Evolutionary conservation across 164 flowering plant genomes (phyloP).

Genomic region (Brasenia schreberi): DNA sequence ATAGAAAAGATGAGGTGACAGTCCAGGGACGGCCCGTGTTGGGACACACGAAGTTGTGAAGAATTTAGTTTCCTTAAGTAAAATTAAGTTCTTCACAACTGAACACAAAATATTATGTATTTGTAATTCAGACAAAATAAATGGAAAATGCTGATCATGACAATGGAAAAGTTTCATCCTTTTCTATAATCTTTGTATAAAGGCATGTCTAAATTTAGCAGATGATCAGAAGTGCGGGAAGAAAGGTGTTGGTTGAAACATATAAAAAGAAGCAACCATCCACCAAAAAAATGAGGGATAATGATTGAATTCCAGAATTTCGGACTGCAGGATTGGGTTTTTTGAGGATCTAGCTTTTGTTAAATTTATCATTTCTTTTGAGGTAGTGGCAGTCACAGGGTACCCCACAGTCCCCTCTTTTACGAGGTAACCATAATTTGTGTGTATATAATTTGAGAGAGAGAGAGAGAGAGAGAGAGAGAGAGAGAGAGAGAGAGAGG

Average conservation of each 20-base stretch:
- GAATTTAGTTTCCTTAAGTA: conserved; percentile 8
- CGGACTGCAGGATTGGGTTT: not conserved
- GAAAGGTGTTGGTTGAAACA: conserved; percentile 6
- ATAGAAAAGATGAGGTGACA: conserved; percentile 5
- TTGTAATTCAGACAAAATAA: not conserved
- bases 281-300: conserved; percentile 11
- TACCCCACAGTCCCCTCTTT: conserved; percentile 26
- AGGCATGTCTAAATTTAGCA: not conserved
- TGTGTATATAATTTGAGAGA: no score
- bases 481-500: not conserved
- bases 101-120: conserved; percentile 2
- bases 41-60: conserved; percentile 21
- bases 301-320: conserved; percentile 6
- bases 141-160: not conserved
- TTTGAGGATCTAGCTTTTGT: conserved; percentile 3
- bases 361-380: conserved; percentile 26
- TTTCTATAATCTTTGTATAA: not conserved
- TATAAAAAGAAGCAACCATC: conserved; percentile 15
- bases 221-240: not conserved
- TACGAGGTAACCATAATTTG: not conserved
- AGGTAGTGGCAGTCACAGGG: conserved; percentile 48
- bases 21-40: conserved; percentile 15
- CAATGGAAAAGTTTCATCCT: not conserved
- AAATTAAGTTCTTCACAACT: conserved; percentile 17
- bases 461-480: not conserved